Base-by-base conservation (phyloP, 1,139 yeast species). In the Pichia sp. region DNA sequence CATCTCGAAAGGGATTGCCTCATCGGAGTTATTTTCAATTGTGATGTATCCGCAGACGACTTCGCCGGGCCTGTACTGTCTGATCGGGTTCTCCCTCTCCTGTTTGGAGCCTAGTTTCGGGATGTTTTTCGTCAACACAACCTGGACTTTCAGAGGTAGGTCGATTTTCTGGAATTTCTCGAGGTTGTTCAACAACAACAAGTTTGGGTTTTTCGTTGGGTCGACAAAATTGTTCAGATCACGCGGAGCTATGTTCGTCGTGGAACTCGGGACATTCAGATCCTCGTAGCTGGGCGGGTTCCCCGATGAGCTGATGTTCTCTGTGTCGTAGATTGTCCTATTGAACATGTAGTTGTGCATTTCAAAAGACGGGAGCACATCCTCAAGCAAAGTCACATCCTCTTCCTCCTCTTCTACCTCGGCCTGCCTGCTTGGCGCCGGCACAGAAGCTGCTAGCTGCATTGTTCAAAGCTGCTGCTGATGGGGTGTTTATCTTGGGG, bases 341-440 rank as follows among this genome's bases (percentile, higher is more conserved):
- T 76, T 76, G 54, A 81, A 70, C 53, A 82, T 72, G 26, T 79
- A 73, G 58, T 78, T 82, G 59, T 78, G 80, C 83, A 82, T 79
- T 58, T 80, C 85, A 62, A 82, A 82, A 1, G 85, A 79, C 0
- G 87, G 87, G 44, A 82, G 65, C 3, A 82, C 74, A 60, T 82
- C 85, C 44, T 63, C 66, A 12, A 58, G 31, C 12, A 52, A 23
- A 8, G 46, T 40, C 10, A 41, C 31, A 12, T 49, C 53, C 23
- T 45, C 54, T 9, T 18, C 22, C 8, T 18, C 41, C 12, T 13
- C 23, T 19, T 39, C 26, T 39, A 6, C 42, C 16, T 16, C 25
- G 4, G 18, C 18, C 37, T 34, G 37, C 19, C 18, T 34, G 6
- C 18, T 4, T 31, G 16, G n/a, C n/a, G n/a, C n/a, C n/a, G n/a